Base-by-base conservation (phyloP, 192 early-diverging fungal genomes). In the Coemansia sp. region DNA sequence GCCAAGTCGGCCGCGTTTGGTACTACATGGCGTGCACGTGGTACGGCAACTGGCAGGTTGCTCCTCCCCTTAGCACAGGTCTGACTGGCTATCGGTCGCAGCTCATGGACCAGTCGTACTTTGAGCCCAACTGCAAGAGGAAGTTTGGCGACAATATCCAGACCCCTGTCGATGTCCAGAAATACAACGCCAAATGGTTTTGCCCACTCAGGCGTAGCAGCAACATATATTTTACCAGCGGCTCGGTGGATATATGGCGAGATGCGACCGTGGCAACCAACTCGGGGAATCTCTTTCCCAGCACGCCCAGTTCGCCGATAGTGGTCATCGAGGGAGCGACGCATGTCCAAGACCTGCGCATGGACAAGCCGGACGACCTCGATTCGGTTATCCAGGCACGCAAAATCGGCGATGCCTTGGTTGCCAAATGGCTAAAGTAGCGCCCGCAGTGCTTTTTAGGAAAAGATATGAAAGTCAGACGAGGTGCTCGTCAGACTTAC, bases 1-100 rank as follows among this genome's bases (percentile, higher is more conserved):
- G 65, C 0, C 75, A 78, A 58, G 29, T 36, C 0, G 58, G 77
- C 47, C 69, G 56, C 51, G 61, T 74, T 61, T 84, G 82, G 82
- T 75, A 73, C 30, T 89, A 82, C 58, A 86, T 86, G 58, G 73
- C 63, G 16, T 89, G 88, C 48, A 84, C 77, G 49, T 85, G 87
- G 71, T 81, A 83, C 30, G 88, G 84, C 0, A 87, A 86, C 67
- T 84, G 83, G 53, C 86, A 84, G 58, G 64, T 64, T n/a, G 71
- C 72, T 20, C 58, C 71, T 3, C 66, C 72, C 0, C 62, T 42
- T 14, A 57, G 47, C 42, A 67, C 73, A 1, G 61, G 68, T 20
- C 62, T 75, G 23, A 55, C 69, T 49, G 23, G 48, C 14, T 79
- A 78, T 55, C 64, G 62, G 42, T 64, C 74, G n/a, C 45, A 57